Evolutionary conservation across 2,329 filamentous ascomycete species (phyloP).

Genomic region (Phaeomoniella chlamydospora): DNA sequence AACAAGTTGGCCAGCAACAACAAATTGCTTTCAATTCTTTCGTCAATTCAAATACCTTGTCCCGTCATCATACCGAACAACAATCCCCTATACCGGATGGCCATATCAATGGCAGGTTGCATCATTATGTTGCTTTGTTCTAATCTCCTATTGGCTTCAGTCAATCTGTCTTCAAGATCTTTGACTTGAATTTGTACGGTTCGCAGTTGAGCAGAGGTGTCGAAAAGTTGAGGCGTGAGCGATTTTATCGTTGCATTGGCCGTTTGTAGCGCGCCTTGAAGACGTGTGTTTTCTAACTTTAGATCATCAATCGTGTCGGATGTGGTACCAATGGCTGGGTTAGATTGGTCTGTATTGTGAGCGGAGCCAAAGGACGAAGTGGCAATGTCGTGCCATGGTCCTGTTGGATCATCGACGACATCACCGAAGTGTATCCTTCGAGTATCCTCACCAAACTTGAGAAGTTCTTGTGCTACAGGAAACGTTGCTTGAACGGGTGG

Average conservation of each 20-base stretch:
- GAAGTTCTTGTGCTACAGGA: background rate
- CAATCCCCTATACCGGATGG: no score
- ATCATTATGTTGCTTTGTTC: background rate
- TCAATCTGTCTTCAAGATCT: background rate
- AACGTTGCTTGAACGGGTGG: background rate
- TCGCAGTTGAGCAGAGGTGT: background rate
- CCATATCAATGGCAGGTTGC: background rate
- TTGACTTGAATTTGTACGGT: background rate
- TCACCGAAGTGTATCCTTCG: background rate
- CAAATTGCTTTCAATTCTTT: no score
- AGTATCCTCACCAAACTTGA: background rate
- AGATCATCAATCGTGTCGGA: background rate
- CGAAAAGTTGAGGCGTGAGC: background rate
- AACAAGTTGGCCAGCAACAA: no score
- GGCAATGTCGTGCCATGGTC: no score
- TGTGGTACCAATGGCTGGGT: background rate
- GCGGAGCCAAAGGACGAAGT: background rate
- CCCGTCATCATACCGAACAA: no score
- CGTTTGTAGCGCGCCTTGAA: background rate
- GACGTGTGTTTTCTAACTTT: background rate
- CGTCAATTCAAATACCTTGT: no score
- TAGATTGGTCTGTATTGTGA: background rate
- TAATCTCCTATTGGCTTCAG: background rate
- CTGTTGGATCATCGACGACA: background rate
- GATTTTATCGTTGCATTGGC: background rate